A percentile compares a stretch with the other conserved stretches of the same genome.
phyloP scores from a whole-genome alignment of 768 basidiomycete species.

The Phaeolepiota aurea region DNA sequence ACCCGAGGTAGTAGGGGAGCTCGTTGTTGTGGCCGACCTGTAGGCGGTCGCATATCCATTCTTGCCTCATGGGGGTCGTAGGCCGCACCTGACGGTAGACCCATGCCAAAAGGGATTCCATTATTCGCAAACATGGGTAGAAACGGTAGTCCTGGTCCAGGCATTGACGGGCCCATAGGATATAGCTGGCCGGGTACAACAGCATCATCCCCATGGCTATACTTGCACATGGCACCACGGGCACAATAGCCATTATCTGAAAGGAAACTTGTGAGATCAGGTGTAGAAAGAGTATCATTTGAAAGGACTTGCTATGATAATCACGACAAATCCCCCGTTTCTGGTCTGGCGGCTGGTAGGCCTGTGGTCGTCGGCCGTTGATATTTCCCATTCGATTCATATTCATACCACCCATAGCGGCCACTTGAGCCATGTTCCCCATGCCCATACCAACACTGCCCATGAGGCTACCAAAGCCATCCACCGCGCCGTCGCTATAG shows the following conservation, averaged over 20 bases:
- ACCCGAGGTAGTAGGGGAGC: constrained; percentile 49
- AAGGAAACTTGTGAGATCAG: no score
- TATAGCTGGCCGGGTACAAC: constrained; percentile 67
- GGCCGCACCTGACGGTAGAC: constrained; percentile 30
- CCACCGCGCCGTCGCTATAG: constrained; percentile 21
- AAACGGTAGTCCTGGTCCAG: constrained; percentile 47
- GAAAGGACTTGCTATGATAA: constrained; percentile 71
- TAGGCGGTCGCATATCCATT: constrained; percentile 67
- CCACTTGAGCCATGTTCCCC: no score
- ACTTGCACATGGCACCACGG: constrained; percentile 84
- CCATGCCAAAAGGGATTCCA: constrained; percentile 47
- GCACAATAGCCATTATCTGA: constrained; percentile 88
- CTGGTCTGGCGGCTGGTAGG: constrained; percentile 66
- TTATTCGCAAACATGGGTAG: constrained; percentile 61
- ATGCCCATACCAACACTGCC: constrained; percentile 17
- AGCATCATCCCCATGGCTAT: constrained; percentile 87
- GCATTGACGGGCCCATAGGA: constrained; percentile 29
- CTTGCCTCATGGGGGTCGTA: constrained; percentile 77
- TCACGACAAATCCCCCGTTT: constrained; percentile 80
- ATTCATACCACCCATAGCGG: constrained; percentile 25
- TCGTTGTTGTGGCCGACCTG: constrained; percentile 38
- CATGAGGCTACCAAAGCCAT: constrained; percentile 17
- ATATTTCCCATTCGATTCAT: constrained; percentile 27
- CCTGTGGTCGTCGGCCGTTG: constrained; percentile 41
- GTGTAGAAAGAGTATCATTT: constrained; percentile 4